Conservation (phyloP, 192 early-diverging fungal genomes). For the Linnemannia exigua region DNA sequence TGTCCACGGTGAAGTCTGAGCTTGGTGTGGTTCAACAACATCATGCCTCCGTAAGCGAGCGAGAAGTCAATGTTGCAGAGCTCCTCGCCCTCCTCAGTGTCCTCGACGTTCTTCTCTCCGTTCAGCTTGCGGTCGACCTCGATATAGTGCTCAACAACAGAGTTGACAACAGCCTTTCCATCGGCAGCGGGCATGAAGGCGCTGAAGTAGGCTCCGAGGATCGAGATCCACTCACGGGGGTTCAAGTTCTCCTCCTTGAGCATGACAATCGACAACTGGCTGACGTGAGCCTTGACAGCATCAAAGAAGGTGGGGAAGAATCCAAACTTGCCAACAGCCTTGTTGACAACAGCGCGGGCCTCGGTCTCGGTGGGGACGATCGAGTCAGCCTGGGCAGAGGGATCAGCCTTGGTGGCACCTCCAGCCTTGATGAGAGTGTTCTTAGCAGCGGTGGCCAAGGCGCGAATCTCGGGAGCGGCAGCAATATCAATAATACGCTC, state of each 20-base stretch:
- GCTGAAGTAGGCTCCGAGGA: constrained; percentile 66
- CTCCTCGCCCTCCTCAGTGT: constrained; percentile 68
- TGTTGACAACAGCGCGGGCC: constrained; percentile 65
- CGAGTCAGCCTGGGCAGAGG: constrained; percentile 35
- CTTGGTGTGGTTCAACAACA: constrained; percentile 79
- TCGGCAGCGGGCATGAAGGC: constrained; percentile 72
- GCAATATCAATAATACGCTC: constrained; percentile 82
- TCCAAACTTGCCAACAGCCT: constrained; percentile 51
- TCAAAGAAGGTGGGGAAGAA: constrained; percentile 63
- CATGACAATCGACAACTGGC: constrained; percentile 43
- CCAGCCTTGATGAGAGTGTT: constrained; percentile 79
- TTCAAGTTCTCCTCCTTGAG: constrained; percentile 66
- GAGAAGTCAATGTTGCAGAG: constrained; percentile 87
- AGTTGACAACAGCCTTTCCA: constrained; percentile 67
- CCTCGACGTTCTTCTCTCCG: constrained; percentile 53
- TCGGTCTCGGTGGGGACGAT: constrained; percentile 56
- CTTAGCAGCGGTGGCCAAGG: constrained; percentile 74
- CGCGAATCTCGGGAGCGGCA: constrained; percentile 84
- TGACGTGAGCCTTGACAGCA: constrained; percentile 65
- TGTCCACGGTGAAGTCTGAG: constrained; percentile 78
- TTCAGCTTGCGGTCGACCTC: constrained; percentile 64
- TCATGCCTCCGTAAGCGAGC: constrained; percentile 86
- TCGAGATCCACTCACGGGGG: constrained; percentile 66
- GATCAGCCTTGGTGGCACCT: constrained; percentile 57
- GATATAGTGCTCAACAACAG: constrained; percentile 65